Conservation (phyloP, 306 rosid species). For the Glycine soja region DNA sequence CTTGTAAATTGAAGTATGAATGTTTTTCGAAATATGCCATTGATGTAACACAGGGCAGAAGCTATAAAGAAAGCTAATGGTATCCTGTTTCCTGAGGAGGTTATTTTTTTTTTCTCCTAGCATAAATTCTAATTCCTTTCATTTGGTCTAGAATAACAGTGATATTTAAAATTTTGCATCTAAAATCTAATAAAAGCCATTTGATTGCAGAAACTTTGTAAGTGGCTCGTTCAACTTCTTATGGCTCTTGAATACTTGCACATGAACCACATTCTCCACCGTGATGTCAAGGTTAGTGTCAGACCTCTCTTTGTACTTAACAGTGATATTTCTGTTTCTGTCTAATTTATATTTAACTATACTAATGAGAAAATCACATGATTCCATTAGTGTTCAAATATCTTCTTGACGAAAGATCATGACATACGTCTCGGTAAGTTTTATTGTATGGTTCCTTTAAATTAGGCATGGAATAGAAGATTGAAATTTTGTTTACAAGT, state of each 20-base stretch:
- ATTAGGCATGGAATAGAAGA: neutral
- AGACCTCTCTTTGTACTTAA: conserved; percentile 13
- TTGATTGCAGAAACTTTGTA: conserved; percentile 83
- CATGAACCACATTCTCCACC: conserved; percentile 94
- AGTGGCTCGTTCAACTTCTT: conserved; percentile 99
- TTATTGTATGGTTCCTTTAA: conserved; percentile 38
- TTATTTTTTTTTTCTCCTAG: conserved; percentile 41
- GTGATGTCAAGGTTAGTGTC: conserved; percentile 89
- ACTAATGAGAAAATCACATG: conserved; percentile 52
- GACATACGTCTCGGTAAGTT: conserved; percentile 93
- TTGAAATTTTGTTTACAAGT: conserved; percentile 47
- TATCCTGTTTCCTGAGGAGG: conserved; percentile 90
- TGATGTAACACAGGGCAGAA: conserved; percentile 80
- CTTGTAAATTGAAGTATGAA: conserved; percentile 41
- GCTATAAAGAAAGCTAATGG: conserved; percentile 84
- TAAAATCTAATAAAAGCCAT: conserved; percentile 33
- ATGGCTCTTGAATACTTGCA: conserved; percentile 99
- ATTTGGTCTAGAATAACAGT: conserved; percentile 26
- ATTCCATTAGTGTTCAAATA: conserved; percentile 89
- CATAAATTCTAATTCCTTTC: conserved; percentile 20
- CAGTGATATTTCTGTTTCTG: conserved; percentile 37
- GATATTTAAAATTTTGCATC: conserved; percentile 31
- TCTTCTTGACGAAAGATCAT: conserved; percentile 93
- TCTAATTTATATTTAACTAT: conserved; percentile 29
- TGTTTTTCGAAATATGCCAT: conserved; percentile 30